These are phyloP conservation scores for Inga laurina DNA, from an alignment of 306 rosid species.

Conservation along the genomic window DNA sequence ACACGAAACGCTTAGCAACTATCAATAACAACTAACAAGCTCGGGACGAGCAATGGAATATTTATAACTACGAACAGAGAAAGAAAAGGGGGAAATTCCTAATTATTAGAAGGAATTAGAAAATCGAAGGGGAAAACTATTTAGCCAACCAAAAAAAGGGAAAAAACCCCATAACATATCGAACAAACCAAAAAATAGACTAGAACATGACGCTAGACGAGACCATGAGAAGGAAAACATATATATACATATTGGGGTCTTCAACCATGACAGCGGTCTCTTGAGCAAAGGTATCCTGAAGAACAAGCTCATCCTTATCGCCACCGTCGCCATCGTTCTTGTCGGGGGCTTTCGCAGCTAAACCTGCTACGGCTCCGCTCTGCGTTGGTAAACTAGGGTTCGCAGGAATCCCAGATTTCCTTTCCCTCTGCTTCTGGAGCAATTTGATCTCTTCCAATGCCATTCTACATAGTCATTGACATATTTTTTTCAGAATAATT, in stretches of 20 bases:
- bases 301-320: slow-evolving; percentile 86
- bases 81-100: not conserved
- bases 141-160: not conserved
- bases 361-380: slow-evolving; percentile 27
- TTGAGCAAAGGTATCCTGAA: slow-evolving; percentile 91
- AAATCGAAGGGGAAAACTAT: too few species aligned
- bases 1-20: not conserved
- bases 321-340: slow-evolving; percentile 54
- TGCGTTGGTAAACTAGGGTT: slow-evolving; percentile 40
- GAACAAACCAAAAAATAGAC: not conserved
- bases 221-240: too few species aligned
- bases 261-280: slow-evolving; percentile 88
- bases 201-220: not conserved
- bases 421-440: slow-evolving; percentile 89
- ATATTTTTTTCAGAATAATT: not conserved
- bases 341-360: slow-evolving; percentile 35
- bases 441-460: slow-evolving; percentile 91
- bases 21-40: slow-evolving; percentile 13
- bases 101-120: too few species aligned
- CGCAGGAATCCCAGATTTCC: slow-evolving; percentile 83
- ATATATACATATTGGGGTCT: slow-evolving; percentile 85
- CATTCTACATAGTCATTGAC: slow-evolving; percentile 47
- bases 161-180: not conserved
- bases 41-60: not conserved
- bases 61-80: not conserved